Evolutionary conservation across 768 basidiomycete species (phyloP).

Genomic region (Phylloporus scabripes): DNA sequence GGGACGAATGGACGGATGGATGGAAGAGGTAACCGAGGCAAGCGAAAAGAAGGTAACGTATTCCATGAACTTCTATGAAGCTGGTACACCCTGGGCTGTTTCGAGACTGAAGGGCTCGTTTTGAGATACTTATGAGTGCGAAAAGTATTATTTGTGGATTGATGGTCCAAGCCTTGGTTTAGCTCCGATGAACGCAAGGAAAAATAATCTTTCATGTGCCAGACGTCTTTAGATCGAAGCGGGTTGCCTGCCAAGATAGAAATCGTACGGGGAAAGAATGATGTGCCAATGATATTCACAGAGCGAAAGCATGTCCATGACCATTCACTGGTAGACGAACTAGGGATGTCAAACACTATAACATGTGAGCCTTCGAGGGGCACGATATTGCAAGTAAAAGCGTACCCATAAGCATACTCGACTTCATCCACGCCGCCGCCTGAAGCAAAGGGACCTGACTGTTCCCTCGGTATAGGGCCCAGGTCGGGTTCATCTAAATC

Average conservation of each 20-base stretch:
- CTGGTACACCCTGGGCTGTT: conserved; percentile 70
- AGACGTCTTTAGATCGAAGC: neutral
- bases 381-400: conserved; percentile 7
- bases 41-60: conserved; percentile 41
- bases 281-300: neutral
- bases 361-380: conserved; percentile 8
- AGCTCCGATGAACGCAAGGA: neutral
- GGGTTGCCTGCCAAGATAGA: neutral
- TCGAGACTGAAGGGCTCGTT: conserved; percentile 55
- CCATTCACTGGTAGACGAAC: neutral
- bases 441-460: conserved; percentile 65
- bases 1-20: conserved; percentile 62
- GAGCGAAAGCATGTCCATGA: neutral
- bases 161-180: neutral
- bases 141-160: neutral
- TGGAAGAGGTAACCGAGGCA: conserved; percentile 31
- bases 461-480: conserved; percentile 72
- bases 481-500: conserved; percentile 69
- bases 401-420: conserved; percentile 82
- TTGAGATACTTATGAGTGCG: conserved; percentile 3
- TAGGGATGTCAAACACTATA: conserved; percentile 19
- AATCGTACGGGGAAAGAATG: neutral
- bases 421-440: conserved; percentile 87
- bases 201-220: neutral
- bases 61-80: conserved; percentile 96